Conservation (phyloP, 108 stramenopile species). For the Halocafeteria seosinensis region DNA sequence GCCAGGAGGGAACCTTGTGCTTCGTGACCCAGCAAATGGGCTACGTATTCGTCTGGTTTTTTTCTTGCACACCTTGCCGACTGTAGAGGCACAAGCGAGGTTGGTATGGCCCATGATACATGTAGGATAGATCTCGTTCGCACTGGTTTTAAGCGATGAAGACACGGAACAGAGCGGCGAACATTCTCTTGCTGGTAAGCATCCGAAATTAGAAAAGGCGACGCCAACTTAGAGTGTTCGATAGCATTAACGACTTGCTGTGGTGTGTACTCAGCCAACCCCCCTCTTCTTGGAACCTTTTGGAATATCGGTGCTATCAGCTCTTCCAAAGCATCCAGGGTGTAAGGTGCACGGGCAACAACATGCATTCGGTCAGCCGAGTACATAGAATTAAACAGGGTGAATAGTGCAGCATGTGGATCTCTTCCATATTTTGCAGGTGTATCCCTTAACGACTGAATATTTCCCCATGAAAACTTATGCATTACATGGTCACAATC, state of each 20-base stretch:
- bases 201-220: too few relatives aligned
- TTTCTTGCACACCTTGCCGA: background rate
- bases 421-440: background rate
- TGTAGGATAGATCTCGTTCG: background rate
- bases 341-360: background rate
- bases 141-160: background rate
- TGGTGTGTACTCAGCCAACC: background rate
- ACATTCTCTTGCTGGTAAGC: too few relatives aligned
- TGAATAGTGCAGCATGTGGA: background rate
- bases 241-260: too few relatives aligned
- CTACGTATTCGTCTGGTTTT: background rate
- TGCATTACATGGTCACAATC: background rate
- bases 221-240: too few relatives aligned
- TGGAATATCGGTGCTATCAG: background rate
- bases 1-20: background rate
- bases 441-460: background rate
- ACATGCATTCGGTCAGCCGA: background rate
- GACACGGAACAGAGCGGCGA: too few relatives aligned
- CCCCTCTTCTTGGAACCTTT: background rate
- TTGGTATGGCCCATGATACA: background rate
- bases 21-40: background rate
- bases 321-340: background rate
- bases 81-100: background rate
- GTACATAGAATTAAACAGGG: background rate
- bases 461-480: background rate